Evolutionary conservation across 192 early-diverging fungal species (phyloP).

Genomic region (Radiomyces spectabilis): DNA sequence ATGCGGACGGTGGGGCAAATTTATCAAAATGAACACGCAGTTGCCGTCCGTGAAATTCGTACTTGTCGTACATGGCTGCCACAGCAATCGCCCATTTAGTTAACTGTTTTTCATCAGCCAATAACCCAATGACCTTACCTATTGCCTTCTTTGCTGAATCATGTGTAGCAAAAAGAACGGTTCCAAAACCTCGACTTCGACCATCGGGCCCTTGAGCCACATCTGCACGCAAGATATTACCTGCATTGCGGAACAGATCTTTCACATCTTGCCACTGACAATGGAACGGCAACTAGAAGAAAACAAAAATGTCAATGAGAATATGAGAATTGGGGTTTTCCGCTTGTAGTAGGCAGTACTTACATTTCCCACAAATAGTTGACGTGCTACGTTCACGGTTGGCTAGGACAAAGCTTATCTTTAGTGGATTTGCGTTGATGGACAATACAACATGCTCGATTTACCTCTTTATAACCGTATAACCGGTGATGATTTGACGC

Average conservation of each 20-base stretch:
- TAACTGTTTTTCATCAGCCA: not conserved
- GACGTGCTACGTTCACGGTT: too few species aligned
- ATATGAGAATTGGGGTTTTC: not conserved
- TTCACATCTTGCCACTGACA: constrained; percentile 81
- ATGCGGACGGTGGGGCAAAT: constrained; percentile 19
- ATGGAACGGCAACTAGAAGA: constrained; percentile 53
- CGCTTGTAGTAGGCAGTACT: constrained; percentile 1
- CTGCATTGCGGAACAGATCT: constrained; percentile 65
- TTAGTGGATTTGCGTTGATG: too few species aligned
- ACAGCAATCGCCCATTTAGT: not conserved
- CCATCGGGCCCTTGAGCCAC: constrained; percentile 55
- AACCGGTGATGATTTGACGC: too few species aligned
- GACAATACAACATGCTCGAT: too few species aligned
- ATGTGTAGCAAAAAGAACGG: constrained; percentile 56
- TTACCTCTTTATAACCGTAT: too few species aligned
- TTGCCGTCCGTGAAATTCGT: constrained; percentile 40
- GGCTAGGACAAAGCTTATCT: too few species aligned
- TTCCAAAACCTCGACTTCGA: constrained; percentile 66
- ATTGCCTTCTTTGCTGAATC: constrained; percentile 70
- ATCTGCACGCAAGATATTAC: constrained; percentile 63
- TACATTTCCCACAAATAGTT: constrained; percentile 78
- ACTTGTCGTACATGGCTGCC: constrained; percentile 40
- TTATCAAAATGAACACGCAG: constrained; percentile 48
- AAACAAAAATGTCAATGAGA: not conserved
- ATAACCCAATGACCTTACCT: constrained; percentile 24